A percentile compares a stretch with the other conserved stretches of the same genome.
Evolutionary conservation across 805 yeast species (phyloP).

Genomic region (Scheffersomyces spartinae): DNA sequence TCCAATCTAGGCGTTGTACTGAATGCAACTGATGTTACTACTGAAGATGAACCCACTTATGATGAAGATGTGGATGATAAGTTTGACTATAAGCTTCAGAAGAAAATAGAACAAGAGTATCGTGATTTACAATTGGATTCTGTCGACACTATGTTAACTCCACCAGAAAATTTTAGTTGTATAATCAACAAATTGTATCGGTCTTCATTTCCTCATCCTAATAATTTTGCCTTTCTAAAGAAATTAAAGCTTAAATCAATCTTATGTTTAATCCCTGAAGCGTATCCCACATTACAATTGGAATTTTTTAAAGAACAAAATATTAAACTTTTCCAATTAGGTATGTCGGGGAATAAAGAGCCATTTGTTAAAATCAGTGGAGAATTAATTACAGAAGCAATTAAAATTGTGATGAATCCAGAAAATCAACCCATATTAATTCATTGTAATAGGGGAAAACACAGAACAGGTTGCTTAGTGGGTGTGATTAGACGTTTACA

Average conservation of each 20-base stretch:
- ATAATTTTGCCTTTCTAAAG: constrained; percentile 62
- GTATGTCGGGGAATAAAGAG: constrained; percentile 91
- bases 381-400: constrained; percentile 64
- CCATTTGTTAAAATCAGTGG: constrained; percentile 72
- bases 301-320: constrained; percentile 50
- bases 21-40: too few species aligned
- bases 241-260: constrained; percentile 59
- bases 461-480: constrained; percentile 90
- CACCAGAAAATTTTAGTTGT: constrained; percentile 89
- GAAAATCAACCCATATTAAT: constrained; percentile 83
- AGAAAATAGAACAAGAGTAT: constrained; percentile 10
- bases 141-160: constrained; percentile 21
- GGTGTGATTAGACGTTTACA: constrained; percentile 87
- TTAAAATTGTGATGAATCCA: constrained; percentile 73
- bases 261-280: constrained; percentile 81
- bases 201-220: constrained; percentile 80
- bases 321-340: constrained; percentile 73
- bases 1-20: too few species aligned
- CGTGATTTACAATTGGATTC: background rate
- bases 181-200: constrained; percentile 70
- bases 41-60: too few species aligned
- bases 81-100: constrained; percentile 16
- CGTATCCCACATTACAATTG: constrained; percentile 68
- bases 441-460: constrained; percentile 95
- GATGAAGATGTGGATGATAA: constrained; percentile 32